These are phyloP conservation scores for Irpex lacteus DNA, from an alignment of 1,284 basidiomycete genomes.

Conservation along the genomic window DNA sequence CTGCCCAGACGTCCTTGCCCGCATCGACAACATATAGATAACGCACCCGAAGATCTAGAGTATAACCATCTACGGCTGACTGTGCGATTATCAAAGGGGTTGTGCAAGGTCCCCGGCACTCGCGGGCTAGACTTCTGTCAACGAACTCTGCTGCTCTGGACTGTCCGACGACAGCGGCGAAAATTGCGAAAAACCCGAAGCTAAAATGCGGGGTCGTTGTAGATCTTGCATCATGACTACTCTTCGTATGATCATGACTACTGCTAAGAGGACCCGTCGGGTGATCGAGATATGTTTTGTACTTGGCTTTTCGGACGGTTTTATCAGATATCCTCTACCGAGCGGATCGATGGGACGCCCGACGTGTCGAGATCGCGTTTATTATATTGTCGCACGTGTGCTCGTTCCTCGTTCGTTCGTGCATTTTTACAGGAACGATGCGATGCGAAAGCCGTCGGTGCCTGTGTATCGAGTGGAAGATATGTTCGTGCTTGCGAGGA, in stretches of 20 bases:
- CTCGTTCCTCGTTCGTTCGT: not conserved
- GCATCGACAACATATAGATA: not conserved
- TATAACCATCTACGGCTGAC: not conserved
- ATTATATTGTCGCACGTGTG: not conserved
- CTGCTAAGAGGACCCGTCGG: not conserved
- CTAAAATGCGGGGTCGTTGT: not conserved
- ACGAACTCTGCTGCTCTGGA: not conserved
- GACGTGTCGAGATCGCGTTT: not conserved
- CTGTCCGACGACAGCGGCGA: not conserved
- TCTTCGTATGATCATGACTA: too few species aligned
- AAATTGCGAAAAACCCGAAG: not conserved
- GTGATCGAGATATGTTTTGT: not conserved
- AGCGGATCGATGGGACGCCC: too few species aligned
- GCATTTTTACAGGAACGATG: too few species aligned
- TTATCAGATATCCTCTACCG: not conserved
- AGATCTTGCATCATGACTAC: too few species aligned
- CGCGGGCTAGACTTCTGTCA: not conserved
- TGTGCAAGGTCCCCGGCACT: not conserved
- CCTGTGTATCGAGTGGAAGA: too few species aligned
- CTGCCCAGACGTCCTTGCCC: not conserved
- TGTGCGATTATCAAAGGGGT: not conserved
- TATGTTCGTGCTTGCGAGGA: too few species aligned
- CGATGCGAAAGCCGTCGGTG: too few species aligned
- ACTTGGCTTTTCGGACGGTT: not conserved
- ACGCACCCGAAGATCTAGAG: not conserved